These are phyloP conservation scores for Helotiales sp. DNA, from an alignment of 2,329 filamentous ascomycete genomes.

Conservation along the genomic window DNA sequence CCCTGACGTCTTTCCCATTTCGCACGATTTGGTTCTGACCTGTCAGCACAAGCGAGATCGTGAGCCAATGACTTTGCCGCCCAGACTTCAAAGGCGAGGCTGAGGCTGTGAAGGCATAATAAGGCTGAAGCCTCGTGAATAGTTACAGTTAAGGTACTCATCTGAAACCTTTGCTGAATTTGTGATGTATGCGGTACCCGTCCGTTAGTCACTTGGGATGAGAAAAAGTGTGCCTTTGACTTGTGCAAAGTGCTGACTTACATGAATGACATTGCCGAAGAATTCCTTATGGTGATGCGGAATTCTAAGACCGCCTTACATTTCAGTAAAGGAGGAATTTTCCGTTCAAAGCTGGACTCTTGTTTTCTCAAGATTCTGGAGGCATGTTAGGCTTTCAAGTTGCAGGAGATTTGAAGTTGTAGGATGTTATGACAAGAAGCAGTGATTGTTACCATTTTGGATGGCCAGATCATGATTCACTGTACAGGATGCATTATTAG, in stretches of 20 bases:
- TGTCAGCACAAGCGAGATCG: constrained; percentile 5
- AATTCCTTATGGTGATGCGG: background rate
- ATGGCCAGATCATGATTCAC: background rate
- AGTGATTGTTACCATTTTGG: background rate
- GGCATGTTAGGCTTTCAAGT: background rate
- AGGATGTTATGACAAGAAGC: background rate
- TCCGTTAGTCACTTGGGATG: too few relatives aligned
- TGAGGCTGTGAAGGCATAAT: background rate
- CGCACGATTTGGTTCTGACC: constrained; percentile 1
- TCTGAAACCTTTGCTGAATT: too few relatives aligned
- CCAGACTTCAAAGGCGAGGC: background rate
- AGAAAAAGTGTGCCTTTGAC: background rate
- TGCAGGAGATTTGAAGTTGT: background rate
- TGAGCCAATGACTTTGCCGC: constrained; percentile 13
- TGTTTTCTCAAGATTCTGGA: background rate
- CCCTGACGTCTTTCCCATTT: background rate
- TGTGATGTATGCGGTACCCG: background rate
- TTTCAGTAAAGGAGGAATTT: background rate
- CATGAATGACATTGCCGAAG: background rate
- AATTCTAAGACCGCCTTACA: background rate
- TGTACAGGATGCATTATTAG: background rate
- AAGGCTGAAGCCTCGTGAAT: constrained; percentile 12
- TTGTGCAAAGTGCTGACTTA: background rate
- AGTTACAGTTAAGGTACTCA: background rate
- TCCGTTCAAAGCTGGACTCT: background rate